Conservation (phyloP, 257 asterid species). For the Solanum gracilifrons region DNA sequence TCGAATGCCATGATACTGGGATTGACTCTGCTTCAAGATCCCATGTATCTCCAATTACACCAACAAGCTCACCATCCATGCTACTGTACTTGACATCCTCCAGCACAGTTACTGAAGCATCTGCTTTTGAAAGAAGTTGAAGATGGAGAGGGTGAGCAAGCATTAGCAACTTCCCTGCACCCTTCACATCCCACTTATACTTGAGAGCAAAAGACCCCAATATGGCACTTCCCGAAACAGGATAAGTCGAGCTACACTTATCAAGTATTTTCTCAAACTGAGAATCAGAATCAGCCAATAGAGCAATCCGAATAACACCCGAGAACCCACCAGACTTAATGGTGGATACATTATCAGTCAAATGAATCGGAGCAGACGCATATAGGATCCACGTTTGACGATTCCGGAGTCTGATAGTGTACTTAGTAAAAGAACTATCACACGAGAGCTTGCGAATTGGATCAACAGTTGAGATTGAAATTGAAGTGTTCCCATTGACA, state of each 20-base stretch:
- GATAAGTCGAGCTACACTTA: constrained; percentile 52
- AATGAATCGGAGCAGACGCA: constrained; percentile 51
- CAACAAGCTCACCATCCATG: constrained; percentile 88
- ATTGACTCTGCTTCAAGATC: constrained; percentile 53
- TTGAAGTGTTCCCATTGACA: constrained; percentile 18
- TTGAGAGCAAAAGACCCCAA: constrained; percentile 53
- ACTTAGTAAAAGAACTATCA: constrained; percentile 40
- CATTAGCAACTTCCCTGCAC: constrained; percentile 79
- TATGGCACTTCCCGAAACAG: constrained; percentile 60
- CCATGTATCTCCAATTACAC: constrained; percentile 90
- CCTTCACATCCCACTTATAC: constrained; percentile 76
- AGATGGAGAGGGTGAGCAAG: constrained; percentile 91
- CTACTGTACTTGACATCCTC: constrained; percentile 57
- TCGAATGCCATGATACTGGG: constrained; percentile 81
- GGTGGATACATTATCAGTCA: constrained; percentile 27
- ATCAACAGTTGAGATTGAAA: constrained; percentile 65
- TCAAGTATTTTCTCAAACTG: constrained; percentile 40
- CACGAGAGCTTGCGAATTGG: constrained; percentile 48
- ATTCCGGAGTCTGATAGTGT: constrained; percentile 60
- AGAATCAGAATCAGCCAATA: constrained; percentile 39
- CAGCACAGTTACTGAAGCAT: constrained; percentile 33
- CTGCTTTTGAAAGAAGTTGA: constrained; percentile 44
- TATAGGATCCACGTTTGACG: constrained; percentile 78
- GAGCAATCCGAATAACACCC: constrained; percentile 67
- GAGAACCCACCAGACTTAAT: constrained; percentile 42